A percentile compares a stretch with the other conserved stretches of the same genome.
Evolutionary conservation across 2,329 filamentous ascomycete genomes (phyloP).

Genomic region (Dryadomyces sulphureus): DNA sequence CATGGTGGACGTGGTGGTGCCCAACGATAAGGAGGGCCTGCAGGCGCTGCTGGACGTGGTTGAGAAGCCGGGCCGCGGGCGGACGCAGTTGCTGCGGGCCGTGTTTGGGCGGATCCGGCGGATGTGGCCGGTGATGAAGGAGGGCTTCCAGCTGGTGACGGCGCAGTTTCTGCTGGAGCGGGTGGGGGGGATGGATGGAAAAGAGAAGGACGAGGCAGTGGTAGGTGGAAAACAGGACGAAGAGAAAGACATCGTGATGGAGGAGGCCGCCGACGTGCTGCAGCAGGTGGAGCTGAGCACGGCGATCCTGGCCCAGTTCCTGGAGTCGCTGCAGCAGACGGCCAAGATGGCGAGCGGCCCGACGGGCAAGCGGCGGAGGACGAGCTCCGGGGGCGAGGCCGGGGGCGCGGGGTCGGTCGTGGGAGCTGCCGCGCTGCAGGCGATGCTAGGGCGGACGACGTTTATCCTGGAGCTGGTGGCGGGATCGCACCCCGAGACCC

Average conservation of each 20-base stretch:
- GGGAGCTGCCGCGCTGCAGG: conserved; percentile 39
- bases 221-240: conserved; percentile 16
- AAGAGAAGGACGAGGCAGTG: conserved; percentile 13
- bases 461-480: conserved; percentile 84
- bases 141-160: conserved; percentile 41
- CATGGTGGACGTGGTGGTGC: conserved; percentile 35
- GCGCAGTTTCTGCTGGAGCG: conserved; percentile 47
- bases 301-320: conserved; percentile 53
- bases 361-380: conserved; percentile 64
- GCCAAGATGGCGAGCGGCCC: conserved; percentile 57
- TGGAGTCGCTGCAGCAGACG: conserved; percentile 61
- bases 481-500: conserved; percentile 56
- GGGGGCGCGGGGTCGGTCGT: no score
- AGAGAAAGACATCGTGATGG: conserved; percentile 27
- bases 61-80: conserved; percentile 24
- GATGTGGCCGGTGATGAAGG: conserved; percentile 61
- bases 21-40: conserved; percentile 37
- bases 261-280: conserved; percentile 56
- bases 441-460: conserved; percentile 61
- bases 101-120: conserved; percentile 55
- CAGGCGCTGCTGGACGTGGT: conserved; percentile 35
- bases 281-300: conserved; percentile 60
- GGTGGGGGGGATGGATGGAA: conserved; percentile 31
- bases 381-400: conserved; percentile 61
- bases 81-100: conserved; percentile 43